A percentile compares a stretch with the other conserved stretches of the same genome.
Conservation (phyloP, 2,329 filamentous ascomycete genomes). For the Claviceps pusilla region DNA sequence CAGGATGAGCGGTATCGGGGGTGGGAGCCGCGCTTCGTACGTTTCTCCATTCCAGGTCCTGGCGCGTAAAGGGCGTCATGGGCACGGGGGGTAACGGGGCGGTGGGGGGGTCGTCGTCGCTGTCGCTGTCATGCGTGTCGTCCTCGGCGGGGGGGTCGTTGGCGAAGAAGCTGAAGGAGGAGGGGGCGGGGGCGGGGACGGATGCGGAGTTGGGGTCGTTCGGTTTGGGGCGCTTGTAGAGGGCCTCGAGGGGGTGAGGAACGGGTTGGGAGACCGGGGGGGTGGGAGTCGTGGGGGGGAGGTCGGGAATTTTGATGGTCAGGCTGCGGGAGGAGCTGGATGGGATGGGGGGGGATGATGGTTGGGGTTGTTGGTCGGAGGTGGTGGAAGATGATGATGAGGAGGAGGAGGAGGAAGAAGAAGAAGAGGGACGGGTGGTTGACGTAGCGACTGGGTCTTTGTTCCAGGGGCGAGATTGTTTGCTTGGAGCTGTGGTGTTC, state of each 20-base stretch:
- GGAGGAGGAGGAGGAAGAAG: background rate
- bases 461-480: background rate
- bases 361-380: constrained; percentile 10
- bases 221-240: constrained; percentile 61
- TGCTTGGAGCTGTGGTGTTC: background rate
- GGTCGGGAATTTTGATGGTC: constrained; percentile 40
- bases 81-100: constrained; percentile 29
- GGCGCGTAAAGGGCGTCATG: constrained; percentile 68
- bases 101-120: background rate
- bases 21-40: constrained; percentile 85
- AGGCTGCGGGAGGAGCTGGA: constrained; percentile 35
- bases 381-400: background rate
- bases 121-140: constrained; percentile 29
- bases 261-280: too few species aligned
- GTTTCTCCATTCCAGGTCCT: constrained; percentile 60
- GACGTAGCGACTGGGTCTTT: background rate
- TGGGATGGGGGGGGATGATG: constrained; percentile 18
- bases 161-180: constrained; percentile 61
- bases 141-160: constrained; percentile 31
- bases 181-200: constrained; percentile 23
- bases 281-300: constrained; percentile 29
- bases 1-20: constrained; percentile 75
- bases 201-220: constrained; percentile 11
- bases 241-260: constrained; percentile 68
- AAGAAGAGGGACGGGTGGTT: background rate